phyloP scores from a whole-genome alignment of 306 rosid genomes.

The Herpetospermum pedunculosum region DNA sequence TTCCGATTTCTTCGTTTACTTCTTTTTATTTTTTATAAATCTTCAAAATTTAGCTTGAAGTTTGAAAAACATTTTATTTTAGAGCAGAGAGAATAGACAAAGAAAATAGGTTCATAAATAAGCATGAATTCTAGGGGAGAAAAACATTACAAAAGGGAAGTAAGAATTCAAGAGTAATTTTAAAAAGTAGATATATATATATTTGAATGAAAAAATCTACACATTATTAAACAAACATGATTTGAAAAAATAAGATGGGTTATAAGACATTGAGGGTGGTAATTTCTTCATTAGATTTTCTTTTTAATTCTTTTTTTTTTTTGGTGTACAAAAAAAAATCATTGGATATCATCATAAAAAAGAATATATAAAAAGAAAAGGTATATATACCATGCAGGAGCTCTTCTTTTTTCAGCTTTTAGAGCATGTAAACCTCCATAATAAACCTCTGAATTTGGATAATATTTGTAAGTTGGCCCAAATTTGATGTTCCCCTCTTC shows the following conservation, averaged over 20 bases:
- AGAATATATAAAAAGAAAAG: background rate
- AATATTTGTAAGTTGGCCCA: slow-evolving; percentile 83
- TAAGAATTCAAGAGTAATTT: too few species aligned
- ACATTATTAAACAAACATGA: too few species aligned
- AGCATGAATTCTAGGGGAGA: too few species aligned
- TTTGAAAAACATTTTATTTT: background rate
- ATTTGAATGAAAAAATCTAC: too few species aligned
- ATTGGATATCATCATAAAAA: background rate
- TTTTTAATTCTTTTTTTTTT: background rate
- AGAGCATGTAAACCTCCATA: slow-evolving; percentile 36
- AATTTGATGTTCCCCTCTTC: slow-evolving; percentile 61
- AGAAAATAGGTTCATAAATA: too few species aligned
- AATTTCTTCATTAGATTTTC: background rate
- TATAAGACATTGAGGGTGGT: background rate
- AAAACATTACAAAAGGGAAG: too few species aligned
- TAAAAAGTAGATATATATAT: too few species aligned
- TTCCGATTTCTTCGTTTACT: too few species aligned
- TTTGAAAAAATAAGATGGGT: background rate
- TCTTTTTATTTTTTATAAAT: too few species aligned
- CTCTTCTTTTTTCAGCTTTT: slow-evolving; percentile 40
- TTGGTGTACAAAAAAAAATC: background rate
- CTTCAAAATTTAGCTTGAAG: too few species aligned
- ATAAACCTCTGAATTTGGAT: slow-evolving; percentile 59
- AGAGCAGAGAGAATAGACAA: background rate
- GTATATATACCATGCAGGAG: slow-evolving; percentile 73